Conservation (phyloP, 306 rosid species). For the Medicago lupulina region DNA sequence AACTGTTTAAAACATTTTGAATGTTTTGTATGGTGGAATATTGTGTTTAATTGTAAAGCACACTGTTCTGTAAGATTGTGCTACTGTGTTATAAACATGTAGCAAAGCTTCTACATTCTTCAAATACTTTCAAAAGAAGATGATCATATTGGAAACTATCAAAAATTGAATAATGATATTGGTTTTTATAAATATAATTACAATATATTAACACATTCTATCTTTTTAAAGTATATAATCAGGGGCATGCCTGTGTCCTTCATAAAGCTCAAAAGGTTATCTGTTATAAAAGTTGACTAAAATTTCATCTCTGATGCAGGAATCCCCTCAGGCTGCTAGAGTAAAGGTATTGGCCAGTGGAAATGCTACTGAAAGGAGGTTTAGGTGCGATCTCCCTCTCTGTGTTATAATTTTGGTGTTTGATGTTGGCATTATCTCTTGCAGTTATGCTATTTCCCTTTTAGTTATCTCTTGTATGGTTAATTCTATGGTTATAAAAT, state of each 20-base stretch:
- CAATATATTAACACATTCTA: neutral
- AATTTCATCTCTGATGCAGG: slow-evolving; percentile 60
- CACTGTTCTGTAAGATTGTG: slow-evolving; percentile 10
- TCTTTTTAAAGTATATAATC: slow-evolving; percentile 21
- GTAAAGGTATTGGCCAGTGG: slow-evolving; percentile 98
- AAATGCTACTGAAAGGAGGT: slow-evolving; percentile 96
- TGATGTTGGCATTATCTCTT: slow-evolving; percentile 20
- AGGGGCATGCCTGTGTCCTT: slow-evolving; percentile 3
- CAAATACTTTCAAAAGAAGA: neutral
- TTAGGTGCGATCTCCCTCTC: slow-evolving; percentile 63
- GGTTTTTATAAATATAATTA: slow-evolving; percentile 11
- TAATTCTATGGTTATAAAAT: slow-evolving; percentile 7
- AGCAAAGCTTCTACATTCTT: slow-evolving; percentile 8
- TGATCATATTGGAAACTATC: neutral
- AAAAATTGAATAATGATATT: slow-evolving; percentile 5
- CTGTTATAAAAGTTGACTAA: slow-evolving; percentile 29
- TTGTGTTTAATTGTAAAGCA: neutral
- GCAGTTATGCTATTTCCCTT: neutral
- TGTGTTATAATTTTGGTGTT: neutral
- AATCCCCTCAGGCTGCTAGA: slow-evolving; percentile 98
- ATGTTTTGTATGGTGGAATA: neutral
- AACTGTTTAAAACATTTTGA: neutral
- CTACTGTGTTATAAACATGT: slow-evolving; percentile 26
- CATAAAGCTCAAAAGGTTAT: neutral
- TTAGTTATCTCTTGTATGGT: neutral